Base-by-base conservation (phyloP, 2,329 filamentous ascomycete species). In the Macrophomina tecta region DNA sequence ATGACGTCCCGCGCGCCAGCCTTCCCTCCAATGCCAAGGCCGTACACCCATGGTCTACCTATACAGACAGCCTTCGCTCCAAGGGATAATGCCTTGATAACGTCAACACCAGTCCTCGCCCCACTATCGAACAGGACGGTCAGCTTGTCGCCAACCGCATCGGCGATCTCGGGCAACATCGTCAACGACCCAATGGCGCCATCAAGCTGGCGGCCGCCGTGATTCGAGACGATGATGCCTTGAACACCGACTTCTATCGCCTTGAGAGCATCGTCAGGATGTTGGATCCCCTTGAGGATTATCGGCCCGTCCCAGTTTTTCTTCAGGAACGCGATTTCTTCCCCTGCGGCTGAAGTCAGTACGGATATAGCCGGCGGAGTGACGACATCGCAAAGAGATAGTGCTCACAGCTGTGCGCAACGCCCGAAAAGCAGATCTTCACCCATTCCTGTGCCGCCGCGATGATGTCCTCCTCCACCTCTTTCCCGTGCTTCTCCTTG, bases 291-390 rank as follows among this genome's bases (percentile, higher is more conserved):
- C 75, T 90, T 90, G 42, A 87, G 80, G 68, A 87, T 84, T 63
- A 92, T 86, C 0, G 88, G 87, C 0, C 88, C 88, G 68, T 86
- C 82, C 87, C 89, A 91, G 67, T 88, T 75, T 70, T 84, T 79
- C 69, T 84, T 82, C 69, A 91, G 72, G 56, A 86, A 79, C n/a
- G 80, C 79, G 42, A 91, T 75, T 45, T 91, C 82, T 1, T 87
- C 84, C 90, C 89, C 58, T 62, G 23, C n/a, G 2, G 38, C 4
- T 32, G 14, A 12, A 30, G 14, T 64, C 61, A 64, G 61, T 16
- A 38, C 7, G 5, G 1, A 0, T 18, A 23, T 12, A 8, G n/a
- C 18, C 8, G 7, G 30, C 42, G 2, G 16, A 2, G 9, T 45
- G 16, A 1, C 2, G 7, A 9, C 42, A n/a, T 14, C 32, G 16